Percentiles rank a stretch among this genome's conserved stretches.
Conservation (phyloP, 257 asterid genomes). For the Solanum phureja region DNA sequence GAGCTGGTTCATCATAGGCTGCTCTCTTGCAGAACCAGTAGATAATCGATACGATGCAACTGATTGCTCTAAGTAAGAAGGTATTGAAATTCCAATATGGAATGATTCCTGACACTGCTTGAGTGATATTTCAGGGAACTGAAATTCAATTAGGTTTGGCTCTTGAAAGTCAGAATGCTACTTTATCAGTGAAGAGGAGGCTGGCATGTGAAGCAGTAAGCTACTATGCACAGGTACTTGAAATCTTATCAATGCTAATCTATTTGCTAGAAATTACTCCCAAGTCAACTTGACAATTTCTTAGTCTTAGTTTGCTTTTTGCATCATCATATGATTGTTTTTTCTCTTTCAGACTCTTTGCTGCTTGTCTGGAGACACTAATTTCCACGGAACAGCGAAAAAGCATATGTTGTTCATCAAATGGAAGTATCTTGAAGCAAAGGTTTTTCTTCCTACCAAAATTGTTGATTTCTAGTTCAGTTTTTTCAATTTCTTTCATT, state of each 20-base stretch:
- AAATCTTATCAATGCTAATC: not conserved
- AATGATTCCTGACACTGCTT: not conserved
- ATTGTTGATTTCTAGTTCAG: not conserved
- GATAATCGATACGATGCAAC: not conserved
- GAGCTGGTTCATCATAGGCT: not conserved
- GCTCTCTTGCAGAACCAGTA: not conserved
- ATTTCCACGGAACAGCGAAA: conserved; percentile 20
- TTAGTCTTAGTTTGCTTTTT: not conserved
- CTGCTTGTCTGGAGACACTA: conserved; percentile 30
- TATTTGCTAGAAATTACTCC: not conserved
- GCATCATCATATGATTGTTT: not conserved
- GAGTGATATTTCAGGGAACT: conserved; percentile 50
- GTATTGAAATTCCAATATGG: not conserved
- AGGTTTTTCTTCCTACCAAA: conserved; percentile 25
- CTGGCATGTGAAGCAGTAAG: conserved; percentile 73
- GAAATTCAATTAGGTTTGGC: conserved; percentile 80
- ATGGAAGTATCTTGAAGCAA: conserved; percentile 77
- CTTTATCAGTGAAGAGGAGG: conserved; percentile 81
- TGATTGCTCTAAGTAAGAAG: not conserved
- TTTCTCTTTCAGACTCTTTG: conserved; percentile 39
- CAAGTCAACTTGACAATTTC: not conserved
- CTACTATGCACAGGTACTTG: conserved; percentile 51
- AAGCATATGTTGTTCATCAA: conserved; percentile 65
- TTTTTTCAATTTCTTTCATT: not conserved
- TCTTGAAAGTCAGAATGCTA: conserved; percentile 63